Percentiles rank a stretch among this genome's conserved stretches.
These are phyloP conservation scores for Endocladia muricata DNA, from an alignment of 31 red algal genomes.

Conservation along the genomic window DNA sequence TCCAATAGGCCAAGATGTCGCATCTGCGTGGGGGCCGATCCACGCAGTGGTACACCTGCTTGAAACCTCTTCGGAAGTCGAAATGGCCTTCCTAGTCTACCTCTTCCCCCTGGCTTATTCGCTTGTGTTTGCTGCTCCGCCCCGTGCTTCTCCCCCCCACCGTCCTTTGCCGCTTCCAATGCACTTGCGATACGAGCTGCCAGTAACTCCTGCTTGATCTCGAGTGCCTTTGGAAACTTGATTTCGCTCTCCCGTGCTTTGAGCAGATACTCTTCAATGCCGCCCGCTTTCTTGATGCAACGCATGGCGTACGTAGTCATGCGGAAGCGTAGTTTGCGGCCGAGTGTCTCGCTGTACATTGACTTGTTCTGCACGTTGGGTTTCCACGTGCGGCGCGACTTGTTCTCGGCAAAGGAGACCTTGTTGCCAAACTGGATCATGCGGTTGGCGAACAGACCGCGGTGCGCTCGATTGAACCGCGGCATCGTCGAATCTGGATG, in stretches of 20 bases:
- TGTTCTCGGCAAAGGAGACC: conserved; percentile 84
- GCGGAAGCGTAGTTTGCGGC: conserved; percentile 63
- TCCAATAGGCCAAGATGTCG: too few relatives aligned
- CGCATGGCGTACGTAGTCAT: conserved; percentile 75
- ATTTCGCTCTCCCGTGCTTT: conserved; percentile 64
- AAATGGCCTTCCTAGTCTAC: not conserved
- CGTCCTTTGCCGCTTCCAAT: too few relatives aligned
- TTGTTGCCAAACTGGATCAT: conserved; percentile 85
- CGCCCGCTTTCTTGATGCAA: conserved; percentile 75
- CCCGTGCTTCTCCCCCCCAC: not conserved
- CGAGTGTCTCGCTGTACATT: conserved; percentile 77
- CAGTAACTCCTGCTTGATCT: conserved; percentile 67
- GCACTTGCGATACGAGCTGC: conserved; percentile 23
- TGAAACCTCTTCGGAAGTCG: too few relatives aligned
- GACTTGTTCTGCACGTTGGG: conserved; percentile 79
- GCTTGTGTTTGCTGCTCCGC: not conserved
- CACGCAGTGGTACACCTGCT: too few relatives aligned
- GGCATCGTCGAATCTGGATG: conserved; percentile 49
- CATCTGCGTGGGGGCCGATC: too few relatives aligned
- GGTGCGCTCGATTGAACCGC: conserved; percentile 63
- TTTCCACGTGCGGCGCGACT: conserved; percentile 81
- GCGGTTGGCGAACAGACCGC: conserved; percentile 65
- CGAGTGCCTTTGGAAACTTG: conserved; percentile 62
- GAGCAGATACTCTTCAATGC: conserved; percentile 89
- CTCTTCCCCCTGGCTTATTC: not conserved